These are phyloP conservation scores for Aureoboletus auriporus DNA, from an alignment of 768 basidiomycete genomes.

Conservation along the genomic window DNA sequence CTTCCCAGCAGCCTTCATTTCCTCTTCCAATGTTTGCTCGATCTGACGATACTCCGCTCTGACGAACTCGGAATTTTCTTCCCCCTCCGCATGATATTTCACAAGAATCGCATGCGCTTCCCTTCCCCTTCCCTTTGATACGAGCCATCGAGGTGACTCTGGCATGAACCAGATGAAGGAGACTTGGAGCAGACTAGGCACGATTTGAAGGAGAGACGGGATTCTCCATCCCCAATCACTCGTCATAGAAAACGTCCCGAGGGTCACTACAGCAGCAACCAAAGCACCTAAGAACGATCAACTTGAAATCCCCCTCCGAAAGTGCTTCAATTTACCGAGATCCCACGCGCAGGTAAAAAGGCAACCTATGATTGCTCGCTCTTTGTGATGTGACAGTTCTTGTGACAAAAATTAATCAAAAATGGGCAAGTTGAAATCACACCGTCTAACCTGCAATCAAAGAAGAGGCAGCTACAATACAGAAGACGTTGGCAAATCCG, in stretches of 20 bases:
- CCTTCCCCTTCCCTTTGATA: conserved; percentile 48
- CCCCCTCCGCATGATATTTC: conserved; percentile 60
- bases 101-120: conserved; percentile 47
- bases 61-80: conserved; percentile 47
- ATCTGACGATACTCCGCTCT: conserved; percentile 57
- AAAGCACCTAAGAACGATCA: conserved; percentile 11
- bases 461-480: conserved; percentile 4
- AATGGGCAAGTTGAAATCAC: neutral
- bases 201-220: conserved; percentile 51
- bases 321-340: conserved; percentile 4
- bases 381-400: conserved; percentile 22
- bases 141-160: conserved; percentile 64
- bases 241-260: conserved; percentile 58
- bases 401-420: neutral
- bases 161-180: conserved; percentile 56
- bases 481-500: neutral
- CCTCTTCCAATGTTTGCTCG: conserved; percentile 44
- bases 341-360: conserved; percentile 7
- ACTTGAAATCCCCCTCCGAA: no score
- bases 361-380: conserved; percentile 11
- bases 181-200: conserved; percentile 52
- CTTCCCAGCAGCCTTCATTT: conserved; percentile 2
- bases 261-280: conserved; percentile 49
- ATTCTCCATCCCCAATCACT: conserved; percentile 69
- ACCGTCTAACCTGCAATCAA: conserved; percentile 4